Percentiles rank a stretch among this genome's conserved stretches.
These are phyloP conservation scores for Salix exigua DNA, from an alignment of 345 rosid species.

Conservation along the genomic window DNA sequence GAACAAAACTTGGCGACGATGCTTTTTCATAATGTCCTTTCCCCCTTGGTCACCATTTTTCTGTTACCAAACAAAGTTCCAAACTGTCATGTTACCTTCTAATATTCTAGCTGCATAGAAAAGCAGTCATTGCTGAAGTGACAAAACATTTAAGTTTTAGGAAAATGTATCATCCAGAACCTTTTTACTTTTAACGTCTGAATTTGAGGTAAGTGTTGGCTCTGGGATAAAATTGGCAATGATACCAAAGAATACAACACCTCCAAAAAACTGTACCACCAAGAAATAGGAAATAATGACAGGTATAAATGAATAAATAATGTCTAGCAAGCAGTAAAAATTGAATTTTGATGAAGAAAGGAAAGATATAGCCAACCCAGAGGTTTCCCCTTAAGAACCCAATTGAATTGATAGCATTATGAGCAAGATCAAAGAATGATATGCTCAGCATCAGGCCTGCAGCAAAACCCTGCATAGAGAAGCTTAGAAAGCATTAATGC, in stretches of 20 bases:
- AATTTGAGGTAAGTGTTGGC: slow-evolving; percentile 55
- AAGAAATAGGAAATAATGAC: slow-evolving; percentile 21
- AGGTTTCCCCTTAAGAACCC: slow-evolving; percentile 94
- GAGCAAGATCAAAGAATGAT: slow-evolving; percentile 93
- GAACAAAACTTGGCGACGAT: slow-evolving; percentile 78
- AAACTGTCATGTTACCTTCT: slow-evolving; percentile 17
- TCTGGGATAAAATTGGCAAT: slow-evolving; percentile 89
- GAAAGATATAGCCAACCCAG: slow-evolving; percentile 61
- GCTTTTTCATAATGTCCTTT: slow-evolving; percentile 83
- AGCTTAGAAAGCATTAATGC: slow-evolving; percentile 20
- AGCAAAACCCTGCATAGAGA: slow-evolving; percentile 80
- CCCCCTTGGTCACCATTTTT: slow-evolving; percentile 63
- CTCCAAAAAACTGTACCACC: slow-evolving; percentile 76
- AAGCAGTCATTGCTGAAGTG: background rate
- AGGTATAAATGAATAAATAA: slow-evolving; percentile 1
- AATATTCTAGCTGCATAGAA: slow-evolving; percentile 3
- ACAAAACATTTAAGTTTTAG: slow-evolving; percentile 1
- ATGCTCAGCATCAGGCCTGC: slow-evolving; percentile 97
- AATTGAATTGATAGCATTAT: slow-evolving; percentile 91
- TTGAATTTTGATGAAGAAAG: slow-evolving; percentile 9
- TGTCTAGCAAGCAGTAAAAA: slow-evolving; percentile 3
- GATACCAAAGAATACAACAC: slow-evolving; percentile 81
- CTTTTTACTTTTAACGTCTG: slow-evolving; percentile 70
- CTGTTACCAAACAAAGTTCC: slow-evolving; percentile 44
- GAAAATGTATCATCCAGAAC: slow-evolving; percentile 30